Evolutionary conservation across 2,329 filamentous ascomycete species (phyloP).

Genomic region (Blastomyces silverae): DNA sequence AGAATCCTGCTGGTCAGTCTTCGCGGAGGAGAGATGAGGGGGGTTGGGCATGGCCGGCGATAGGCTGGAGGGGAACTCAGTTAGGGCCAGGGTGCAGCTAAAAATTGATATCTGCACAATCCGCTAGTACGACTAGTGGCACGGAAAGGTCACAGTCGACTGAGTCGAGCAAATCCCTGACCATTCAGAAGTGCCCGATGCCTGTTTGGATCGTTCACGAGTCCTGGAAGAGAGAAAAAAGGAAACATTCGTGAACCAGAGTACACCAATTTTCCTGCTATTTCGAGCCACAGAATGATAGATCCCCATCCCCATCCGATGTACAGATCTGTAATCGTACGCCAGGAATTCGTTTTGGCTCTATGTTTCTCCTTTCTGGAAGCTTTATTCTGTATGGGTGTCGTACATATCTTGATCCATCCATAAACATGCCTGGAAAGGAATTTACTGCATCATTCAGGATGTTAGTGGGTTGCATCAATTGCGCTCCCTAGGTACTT

Average conservation of each 20-base stretch:
- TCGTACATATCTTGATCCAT: not conserved
- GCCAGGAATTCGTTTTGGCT: not conserved
- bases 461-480: not conserved
- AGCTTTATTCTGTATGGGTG: not conserved
- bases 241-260: slow-evolving; percentile 1
- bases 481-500: not conserved
- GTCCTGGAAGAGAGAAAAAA: not conserved
- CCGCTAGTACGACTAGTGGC: not conserved
- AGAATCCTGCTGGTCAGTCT: slow-evolving; percentile 13
- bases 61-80: slow-evolving; percentile 13
- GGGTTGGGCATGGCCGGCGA: slow-evolving; percentile 14
- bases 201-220: not conserved
- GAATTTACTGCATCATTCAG: not conserved
- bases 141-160: not conserved
- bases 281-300: slow-evolving; percentile 1
- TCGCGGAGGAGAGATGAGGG: slow-evolving; percentile 4
- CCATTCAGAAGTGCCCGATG: slow-evolving; percentile 1
- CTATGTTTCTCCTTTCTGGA: not conserved
- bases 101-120: slow-evolving; percentile 11
- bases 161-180: not conserved
- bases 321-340: not conserved
- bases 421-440: not conserved
- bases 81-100: slow-evolving; percentile 15
- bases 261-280: not conserved
- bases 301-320: not conserved